Evolutionary conservation across 1,139 yeast genomes (phyloP), one percentile per base, ranked within the genome.

Genomic region (Geotrichum citri-aurantii): DNA sequence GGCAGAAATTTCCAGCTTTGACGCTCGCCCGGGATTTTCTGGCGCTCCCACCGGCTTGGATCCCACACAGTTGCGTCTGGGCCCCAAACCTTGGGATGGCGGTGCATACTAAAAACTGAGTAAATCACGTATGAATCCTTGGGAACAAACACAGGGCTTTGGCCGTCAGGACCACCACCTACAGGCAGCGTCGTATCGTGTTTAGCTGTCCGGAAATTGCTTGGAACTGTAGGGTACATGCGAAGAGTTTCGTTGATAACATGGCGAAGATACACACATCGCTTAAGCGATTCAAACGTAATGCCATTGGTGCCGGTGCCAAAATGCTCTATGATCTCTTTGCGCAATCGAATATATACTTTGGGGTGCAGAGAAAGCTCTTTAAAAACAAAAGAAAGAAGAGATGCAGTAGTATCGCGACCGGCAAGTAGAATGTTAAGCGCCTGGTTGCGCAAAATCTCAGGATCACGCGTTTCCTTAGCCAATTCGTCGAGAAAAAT

Each of bases 321-420:
- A 57, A 71, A 71, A 17, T 62, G 58, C 4, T 62, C 65, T 2
- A 67, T 59, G 1, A 81, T 72, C 56, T 75, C 81, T 6, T 69
- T 67, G 57, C 78, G 75, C 61, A 81, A 74, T 62, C 73, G 75
- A 6, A 63, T 58, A 66, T 71, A 79, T 14, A 79, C 70, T 2
- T 68, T 68, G 8, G 79, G 80, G 62, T 79, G 74, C 59, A 79
- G 71, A 1, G 81, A 77, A 57, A 81, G 72, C 64, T 79, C 80
- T 63, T 71, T 79, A 56, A 81, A 73, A 12, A 75, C 65, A 69
- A 79, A 81, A 5, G 82, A 77, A 58, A 82, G 75, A 51, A 81
- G 71, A 2, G 81, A 80, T 0, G 85, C 85, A 19, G 85, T 82
- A 52, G 86, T 81, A 67, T 81, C 84, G 66, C 85, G 74, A 21